A percentile compares a stretch with the other conserved stretches of the same genome.
Conservation (phyloP, 1,284 basidiomycete genomes). For the Serendipita sp. region DNA sequence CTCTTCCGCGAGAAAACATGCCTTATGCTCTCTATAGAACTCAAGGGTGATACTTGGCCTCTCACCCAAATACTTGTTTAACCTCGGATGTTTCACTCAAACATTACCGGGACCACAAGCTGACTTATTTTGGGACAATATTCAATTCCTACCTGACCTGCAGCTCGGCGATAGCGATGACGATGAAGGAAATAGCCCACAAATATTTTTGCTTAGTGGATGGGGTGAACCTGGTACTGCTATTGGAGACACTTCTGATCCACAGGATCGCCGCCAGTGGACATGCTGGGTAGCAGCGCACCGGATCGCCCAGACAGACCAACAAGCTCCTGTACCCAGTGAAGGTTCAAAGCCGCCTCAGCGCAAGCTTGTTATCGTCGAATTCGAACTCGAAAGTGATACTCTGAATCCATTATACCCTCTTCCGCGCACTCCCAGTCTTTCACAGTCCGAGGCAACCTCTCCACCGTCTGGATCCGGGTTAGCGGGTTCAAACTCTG, state of each 20-base stretch:
- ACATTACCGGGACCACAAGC: conserved; percentile 57
- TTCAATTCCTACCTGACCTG: conserved; percentile 49
- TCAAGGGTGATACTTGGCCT: conserved; percentile 57
- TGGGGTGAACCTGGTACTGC: conserved; percentile 51
- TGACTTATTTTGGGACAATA: conserved; percentile 62
- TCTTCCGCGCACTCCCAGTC: conserved; percentile 13
- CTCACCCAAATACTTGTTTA: conserved; percentile 65
- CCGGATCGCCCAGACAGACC: conserved; percentile 28
- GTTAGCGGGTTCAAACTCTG: conserved; percentile 9
- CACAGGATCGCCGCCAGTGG: conserved; percentile 41
- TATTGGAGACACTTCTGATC: conserved; percentile 21
- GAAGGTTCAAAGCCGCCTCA: not conserved
- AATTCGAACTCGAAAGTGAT: conserved; percentile 74
- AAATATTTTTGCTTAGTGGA: conserved; percentile 60
- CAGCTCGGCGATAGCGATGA: conserved; percentile 28
- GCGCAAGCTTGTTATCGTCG: conserved; percentile 45
- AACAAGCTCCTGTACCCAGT: not conserved
- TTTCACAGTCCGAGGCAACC: conserved; percentile 11
- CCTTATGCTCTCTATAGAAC: conserved; percentile 30
- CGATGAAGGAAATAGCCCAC: conserved; percentile 40
- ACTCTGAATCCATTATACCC: conserved; percentile 60
- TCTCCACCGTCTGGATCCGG: conserved; percentile 20
- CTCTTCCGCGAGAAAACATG: not conserved
- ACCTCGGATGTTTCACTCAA: conserved; percentile 62
- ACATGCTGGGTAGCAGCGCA: conserved; percentile 78